Percentiles rank a stretch among this genome's conserved stretches.
These are phyloP conservation scores for Arachnopeziza araneosa DNA, from an alignment of 2,329 filamentous ascomycete genomes.

Conservation along the genomic window DNA sequence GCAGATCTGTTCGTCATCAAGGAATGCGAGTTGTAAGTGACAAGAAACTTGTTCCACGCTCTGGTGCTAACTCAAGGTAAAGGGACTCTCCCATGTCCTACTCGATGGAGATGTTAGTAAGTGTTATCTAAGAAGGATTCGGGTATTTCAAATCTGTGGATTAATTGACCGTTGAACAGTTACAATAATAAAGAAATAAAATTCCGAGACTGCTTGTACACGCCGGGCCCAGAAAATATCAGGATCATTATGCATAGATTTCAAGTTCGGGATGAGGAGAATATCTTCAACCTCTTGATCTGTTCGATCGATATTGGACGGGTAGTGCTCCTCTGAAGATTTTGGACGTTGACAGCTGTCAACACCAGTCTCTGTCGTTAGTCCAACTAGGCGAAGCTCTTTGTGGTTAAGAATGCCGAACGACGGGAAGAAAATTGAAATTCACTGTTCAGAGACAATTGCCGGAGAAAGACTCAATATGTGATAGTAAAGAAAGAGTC, in stretches of 20 bases:
- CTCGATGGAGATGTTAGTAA: neutral
- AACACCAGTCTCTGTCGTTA: too few species aligned
- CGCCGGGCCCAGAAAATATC: neutral
- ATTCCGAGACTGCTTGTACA: neutral
- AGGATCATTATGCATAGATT: neutral
- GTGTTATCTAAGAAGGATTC: neutral
- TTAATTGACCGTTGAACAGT: neutral
- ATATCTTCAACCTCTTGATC: neutral
- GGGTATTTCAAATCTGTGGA: neutral
- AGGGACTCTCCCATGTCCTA: neutral
- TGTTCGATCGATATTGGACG: neutral
- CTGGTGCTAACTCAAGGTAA: neutral
- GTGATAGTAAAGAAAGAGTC: neutral
- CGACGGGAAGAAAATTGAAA: neutral
- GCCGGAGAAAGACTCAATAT: neutral
- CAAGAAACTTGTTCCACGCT: neutral
- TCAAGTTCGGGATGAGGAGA: neutral
- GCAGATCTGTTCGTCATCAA: conserved; percentile 93
- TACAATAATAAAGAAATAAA: neutral
- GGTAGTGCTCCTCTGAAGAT: too few species aligned
- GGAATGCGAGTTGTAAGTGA: neutral
- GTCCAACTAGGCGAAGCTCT: neutral
- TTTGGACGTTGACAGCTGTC: too few species aligned
- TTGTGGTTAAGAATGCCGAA: neutral
- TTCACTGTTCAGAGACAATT: neutral